Conservation (phyloP, 1,139 yeast species). For the Taphrina flavorubra region DNA sequence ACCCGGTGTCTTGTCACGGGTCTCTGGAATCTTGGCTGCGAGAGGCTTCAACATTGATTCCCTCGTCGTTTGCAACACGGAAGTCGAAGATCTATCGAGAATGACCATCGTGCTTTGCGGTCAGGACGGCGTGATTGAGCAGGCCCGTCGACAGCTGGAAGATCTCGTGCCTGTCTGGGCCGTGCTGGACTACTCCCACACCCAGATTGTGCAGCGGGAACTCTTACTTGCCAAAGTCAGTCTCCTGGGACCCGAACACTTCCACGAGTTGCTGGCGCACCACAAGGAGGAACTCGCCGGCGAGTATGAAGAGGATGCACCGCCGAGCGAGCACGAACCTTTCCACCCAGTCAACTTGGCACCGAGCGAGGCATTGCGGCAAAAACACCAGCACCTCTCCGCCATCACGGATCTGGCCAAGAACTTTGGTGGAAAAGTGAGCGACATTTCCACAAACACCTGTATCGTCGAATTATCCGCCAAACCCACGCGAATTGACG, state of each 20-base stretch:
- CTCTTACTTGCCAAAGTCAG: slow-evolving; percentile 88
- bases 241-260: slow-evolving; percentile 93
- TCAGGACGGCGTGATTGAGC: slow-evolving; percentile 94
- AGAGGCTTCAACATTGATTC: slow-evolving; percentile 98
- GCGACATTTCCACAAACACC: slow-evolving; percentile 90
- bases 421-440: slow-evolving; percentile 90
- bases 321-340: slow-evolving; percentile 47
- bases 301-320: slow-evolving; percentile 41
- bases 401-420: slow-evolving; percentile 79
- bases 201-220: slow-evolving; percentile 90
- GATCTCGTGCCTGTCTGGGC: slow-evolving; percentile 98
- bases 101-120: slow-evolving; percentile 96
- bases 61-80: slow-evolving; percentile 93
- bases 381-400: slow-evolving; percentile 85
- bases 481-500: slow-evolving; percentile 84
- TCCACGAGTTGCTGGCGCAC: slow-evolving; percentile 89
- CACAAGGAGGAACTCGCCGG: slow-evolving; percentile 55
- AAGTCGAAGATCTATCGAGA: slow-evolving; percentile 90
- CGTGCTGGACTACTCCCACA: slow-evolving; percentile 87
- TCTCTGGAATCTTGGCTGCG: slow-evolving; percentile 95
- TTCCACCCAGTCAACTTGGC: slow-evolving; percentile 88
- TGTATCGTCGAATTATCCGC: slow-evolving; percentile 94
- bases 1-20: slow-evolving; percentile 94
- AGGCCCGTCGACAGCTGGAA: slow-evolving; percentile 98
- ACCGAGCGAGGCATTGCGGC: slow-evolving; percentile 90